Base-by-base conservation (phyloP, 108 stramenopile species). In the Ochromonas danica region DNA sequence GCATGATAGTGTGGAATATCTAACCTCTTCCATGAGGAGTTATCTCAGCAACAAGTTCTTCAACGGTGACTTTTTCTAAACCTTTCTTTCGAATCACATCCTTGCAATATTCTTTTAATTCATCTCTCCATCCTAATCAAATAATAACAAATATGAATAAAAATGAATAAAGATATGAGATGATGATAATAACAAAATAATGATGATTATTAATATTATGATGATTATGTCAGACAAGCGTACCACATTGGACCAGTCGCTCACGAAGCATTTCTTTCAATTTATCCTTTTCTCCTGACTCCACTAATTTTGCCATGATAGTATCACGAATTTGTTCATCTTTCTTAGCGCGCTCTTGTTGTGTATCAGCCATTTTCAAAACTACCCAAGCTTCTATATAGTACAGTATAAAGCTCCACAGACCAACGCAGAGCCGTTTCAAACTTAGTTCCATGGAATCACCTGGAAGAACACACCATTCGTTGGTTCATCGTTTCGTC, bases 101-200 rank as follows among this genome's bases (percentile, higher is more conserved):
- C 61, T 82, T 82, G 82, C 84, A 84, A 61, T 84, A 77, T 40
- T 88, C 90, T 74, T 90, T 89, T 43, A 91, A 86, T 51, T 86
- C 88, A 63, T 90, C 89, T 39, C 90, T 74, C 90, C 90, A 91
- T 40, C 90, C n/a, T n/a, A n/a, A n/a, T n/a, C n/a, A n/a, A n/a
- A n/a, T n/a, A n/a, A n/a, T n/a, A n/a, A n/a, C n/a, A n/a, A n/a
- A n/a, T n/a, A n/a, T n/a, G n/a, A n/a, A n/a, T n/a, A n/a, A n/a
- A n/a, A n/a, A n/a, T n/a, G n/a, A n/a, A n/a, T n/a, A n/a, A n/a
- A n/a, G n/a, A n/a, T n/a, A n/a, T n/a, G n/a, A n/a, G n/a, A n/a
- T n/a, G n/a, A n/a, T n/a, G n/a, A n/a, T n/a, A n/a, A n/a, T n/a
- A n/a, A n/a, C n/a, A n/a, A n/a, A n/a, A n/a, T n/a, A n/a, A n/a